Evolutionary conservation across 768 basidiomycete genomes (phyloP).

Genomic region (Filobasidium wieringae): DNA sequence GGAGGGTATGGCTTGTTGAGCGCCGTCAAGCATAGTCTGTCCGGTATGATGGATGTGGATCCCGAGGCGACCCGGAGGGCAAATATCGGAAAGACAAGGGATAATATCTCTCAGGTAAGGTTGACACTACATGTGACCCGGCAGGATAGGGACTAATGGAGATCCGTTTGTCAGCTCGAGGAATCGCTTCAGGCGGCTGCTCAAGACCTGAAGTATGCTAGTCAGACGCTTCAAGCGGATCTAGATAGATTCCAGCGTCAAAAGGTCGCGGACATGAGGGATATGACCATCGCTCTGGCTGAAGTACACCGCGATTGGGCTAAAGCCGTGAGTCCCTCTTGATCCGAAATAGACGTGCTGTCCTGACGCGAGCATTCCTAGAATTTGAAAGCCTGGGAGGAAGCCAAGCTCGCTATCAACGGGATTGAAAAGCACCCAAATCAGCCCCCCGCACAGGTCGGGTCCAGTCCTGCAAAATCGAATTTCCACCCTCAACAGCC

Average conservation of each 20-base stretch:
- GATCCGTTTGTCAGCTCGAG: conserved; percentile 59
- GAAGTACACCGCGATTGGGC: conserved; percentile 91
- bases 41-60: conserved; percentile 98
- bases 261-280: conserved; percentile 89
- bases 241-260: conserved; percentile 96
- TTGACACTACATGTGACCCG: no score
- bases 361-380: conserved; percentile 34
- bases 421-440: conserved; percentile 88
- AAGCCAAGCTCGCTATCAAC: conserved; percentile 79
- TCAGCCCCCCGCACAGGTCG: conserved; percentile 30
- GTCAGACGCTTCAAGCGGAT: conserved; percentile 91
- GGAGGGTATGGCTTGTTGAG: conserved; percentile 64
- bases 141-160: neutral
- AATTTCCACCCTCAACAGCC: neutral
- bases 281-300: conserved; percentile 86
- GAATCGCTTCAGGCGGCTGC: conserved; percentile 84
- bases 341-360: neutral
- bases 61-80: conserved; percentile 90
- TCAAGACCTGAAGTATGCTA: conserved; percentile 91
- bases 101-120: conserved; percentile 81
- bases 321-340: conserved; percentile 57
- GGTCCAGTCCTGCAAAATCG: neutral
- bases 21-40: conserved; percentile 84
- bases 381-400: conserved; percentile 97
- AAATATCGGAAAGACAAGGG: conserved; percentile 84